phyloP scores from a whole-genome alignment of 441 rosid species.

The California macrophylla region DNA sequence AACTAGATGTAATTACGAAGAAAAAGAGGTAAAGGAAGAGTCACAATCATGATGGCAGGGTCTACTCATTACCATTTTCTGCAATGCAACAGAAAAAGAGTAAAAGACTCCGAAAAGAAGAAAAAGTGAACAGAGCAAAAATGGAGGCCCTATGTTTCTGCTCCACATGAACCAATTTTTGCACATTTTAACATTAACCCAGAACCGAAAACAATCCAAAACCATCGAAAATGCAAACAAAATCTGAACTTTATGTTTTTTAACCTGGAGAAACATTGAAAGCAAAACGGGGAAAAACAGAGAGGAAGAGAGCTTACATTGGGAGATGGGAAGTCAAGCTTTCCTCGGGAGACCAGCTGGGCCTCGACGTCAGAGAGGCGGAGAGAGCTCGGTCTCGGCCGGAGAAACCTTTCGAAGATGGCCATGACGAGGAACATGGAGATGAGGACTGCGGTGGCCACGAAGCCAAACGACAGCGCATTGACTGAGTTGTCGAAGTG shows the following conservation, averaged over 20 bases:
- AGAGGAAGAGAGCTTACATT: background rate
- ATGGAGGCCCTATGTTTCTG: background rate
- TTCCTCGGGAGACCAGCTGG: background rate
- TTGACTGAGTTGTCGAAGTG: conserved; percentile 66
- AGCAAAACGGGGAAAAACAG: too few relatives aligned
- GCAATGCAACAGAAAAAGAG: background rate
- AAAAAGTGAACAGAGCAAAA: background rate
- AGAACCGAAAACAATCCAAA: too few relatives aligned
- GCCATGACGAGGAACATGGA: background rate
- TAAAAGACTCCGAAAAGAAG: too few relatives aligned
- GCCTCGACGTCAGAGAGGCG: background rate
- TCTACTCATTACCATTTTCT: background rate
- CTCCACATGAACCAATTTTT: background rate
- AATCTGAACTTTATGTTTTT: too few relatives aligned
- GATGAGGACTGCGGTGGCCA: conserved; percentile 40
- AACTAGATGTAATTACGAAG: background rate
- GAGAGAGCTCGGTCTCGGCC: background rate
- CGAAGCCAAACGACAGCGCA: conserved; percentile 29
- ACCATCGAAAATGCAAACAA: too few relatives aligned
- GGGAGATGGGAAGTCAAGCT: background rate
- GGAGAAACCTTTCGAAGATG: background rate
- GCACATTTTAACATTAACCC: background rate
- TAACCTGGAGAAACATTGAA: too few relatives aligned
- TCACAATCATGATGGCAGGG: background rate
- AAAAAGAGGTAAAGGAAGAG: background rate